Evolutionary conservation across 75 land plant species (phyloP).

Genomic region (Sequoiadendron giganteum): DNA sequence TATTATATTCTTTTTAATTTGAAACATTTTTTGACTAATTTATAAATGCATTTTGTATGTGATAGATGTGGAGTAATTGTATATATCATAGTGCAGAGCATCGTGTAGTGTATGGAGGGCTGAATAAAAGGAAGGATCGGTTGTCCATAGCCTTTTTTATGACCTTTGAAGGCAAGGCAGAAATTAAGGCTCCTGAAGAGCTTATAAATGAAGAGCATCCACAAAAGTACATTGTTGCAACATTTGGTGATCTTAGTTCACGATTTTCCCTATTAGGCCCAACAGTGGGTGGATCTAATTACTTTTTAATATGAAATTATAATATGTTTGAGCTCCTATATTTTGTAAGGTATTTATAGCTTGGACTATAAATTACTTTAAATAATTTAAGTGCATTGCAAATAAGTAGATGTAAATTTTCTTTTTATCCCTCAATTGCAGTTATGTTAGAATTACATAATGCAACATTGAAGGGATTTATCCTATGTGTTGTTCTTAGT

Average conservation of each 20-base stretch:
- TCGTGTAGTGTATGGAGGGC: slow-evolving; percentile 26
- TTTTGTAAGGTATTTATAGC: too few species aligned
- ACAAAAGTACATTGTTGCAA: background rate
- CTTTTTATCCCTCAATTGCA: too few species aligned
- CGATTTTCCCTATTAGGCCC: background rate
- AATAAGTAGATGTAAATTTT: too few species aligned
- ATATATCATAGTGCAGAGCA: slow-evolving; percentile 41
- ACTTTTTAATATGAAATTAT: background rate
- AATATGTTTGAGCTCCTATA: too few species aligned
- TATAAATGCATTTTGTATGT: too few species aligned
- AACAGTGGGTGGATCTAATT: background rate
- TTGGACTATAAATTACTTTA: too few species aligned
- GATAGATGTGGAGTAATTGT: slow-evolving; percentile 50
- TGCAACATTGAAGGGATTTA: too few species aligned
- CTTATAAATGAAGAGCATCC: background rate
- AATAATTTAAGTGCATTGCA: too few species aligned
- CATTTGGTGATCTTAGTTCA: background rate
- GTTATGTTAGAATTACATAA: too few species aligned
- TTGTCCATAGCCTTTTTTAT: background rate
- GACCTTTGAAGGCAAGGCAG: background rate
- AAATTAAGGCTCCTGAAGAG: background rate
- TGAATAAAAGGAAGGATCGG: background rate
- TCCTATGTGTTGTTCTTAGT: too few species aligned
- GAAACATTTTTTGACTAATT: too few species aligned
- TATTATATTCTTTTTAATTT: too few species aligned